phyloP scores from a whole-genome alignment of 257 asterid species.

The Solanum lycopersicoides region DNA sequence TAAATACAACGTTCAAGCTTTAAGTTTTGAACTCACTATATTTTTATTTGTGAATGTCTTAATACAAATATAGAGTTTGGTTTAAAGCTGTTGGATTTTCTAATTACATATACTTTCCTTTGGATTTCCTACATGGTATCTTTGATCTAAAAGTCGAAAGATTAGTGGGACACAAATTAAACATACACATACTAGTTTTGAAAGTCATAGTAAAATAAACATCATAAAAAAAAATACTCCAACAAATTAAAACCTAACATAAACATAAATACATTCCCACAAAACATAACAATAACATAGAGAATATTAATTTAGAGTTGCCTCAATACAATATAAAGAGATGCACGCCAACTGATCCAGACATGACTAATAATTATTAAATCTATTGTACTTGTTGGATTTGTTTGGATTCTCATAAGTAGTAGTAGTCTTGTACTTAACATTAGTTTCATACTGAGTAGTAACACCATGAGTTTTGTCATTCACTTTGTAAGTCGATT shows the following conservation, averaged over 20 bases:
- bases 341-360: not conserved
- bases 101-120: no score
- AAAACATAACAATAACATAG: no score
- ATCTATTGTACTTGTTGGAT: not conserved
- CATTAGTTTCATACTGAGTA: constrained; percentile 10
- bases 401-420: not conserved
- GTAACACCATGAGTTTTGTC: constrained; percentile 3
- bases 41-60: no score
- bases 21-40: no score
- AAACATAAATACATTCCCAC: not conserved
- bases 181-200: not conserved
- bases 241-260: not conserved
- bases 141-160: no score
- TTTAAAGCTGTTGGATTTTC: no score
- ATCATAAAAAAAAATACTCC: not conserved
- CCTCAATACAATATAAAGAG: no score
- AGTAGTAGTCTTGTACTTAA: constrained; percentile 8
- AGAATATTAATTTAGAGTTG: no score
- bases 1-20: no score
- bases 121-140: no score
- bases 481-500: not conserved
- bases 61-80: no score
- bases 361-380: not conserved
- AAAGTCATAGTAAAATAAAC: not conserved
- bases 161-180: not conserved